These are phyloP conservation scores for Cucurbita moschata DNA, from an alignment of 306 rosid species.

Conservation along the genomic window DNA sequence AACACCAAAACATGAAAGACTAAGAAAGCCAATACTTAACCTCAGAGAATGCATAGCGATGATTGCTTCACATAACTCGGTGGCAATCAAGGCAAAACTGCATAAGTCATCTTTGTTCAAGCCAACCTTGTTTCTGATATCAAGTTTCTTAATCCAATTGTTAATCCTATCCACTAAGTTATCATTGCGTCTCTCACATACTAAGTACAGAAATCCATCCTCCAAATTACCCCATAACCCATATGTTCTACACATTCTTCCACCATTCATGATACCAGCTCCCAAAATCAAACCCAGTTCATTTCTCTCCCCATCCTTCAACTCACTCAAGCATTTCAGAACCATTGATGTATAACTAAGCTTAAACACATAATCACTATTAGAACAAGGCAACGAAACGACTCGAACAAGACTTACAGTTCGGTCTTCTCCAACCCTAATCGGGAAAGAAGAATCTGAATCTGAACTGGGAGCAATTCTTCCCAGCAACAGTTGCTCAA, in stretches of 20 bases:
- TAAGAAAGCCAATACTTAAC: conserved; percentile 42
- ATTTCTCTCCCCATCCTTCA: conserved; percentile 44
- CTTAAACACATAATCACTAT: conserved; percentile 16
- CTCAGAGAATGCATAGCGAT: conserved; percentile 45
- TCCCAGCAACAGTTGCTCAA: conserved; percentile 11
- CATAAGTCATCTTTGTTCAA: conserved; percentile 20
- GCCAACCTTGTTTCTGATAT: conserved; percentile 16
- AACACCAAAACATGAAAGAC: conserved; percentile 42
- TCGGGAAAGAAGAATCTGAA: conserved; percentile 11
- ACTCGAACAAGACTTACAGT: conserved; percentile 36
- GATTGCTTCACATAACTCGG: conserved; percentile 48
- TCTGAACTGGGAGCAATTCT: conserved; percentile 10
- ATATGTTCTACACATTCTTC: conserved; percentile 35
- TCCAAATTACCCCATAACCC: conserved; percentile 69
- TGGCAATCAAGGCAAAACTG: conserved; percentile 32
- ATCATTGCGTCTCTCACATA: conserved; percentile 28
- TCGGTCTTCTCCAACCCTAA: conserved; percentile 24
- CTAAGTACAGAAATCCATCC: conserved; percentile 44
- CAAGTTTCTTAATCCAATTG: conserved; percentile 21
- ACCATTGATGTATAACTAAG: conserved; percentile 37
- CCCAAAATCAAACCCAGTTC: conserved; percentile 44
- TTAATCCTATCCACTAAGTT: conserved; percentile 24
- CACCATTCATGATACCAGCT: conserved; percentile 31
- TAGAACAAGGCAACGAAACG: conserved; percentile 16
- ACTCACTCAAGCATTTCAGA: conserved; percentile 48